phyloP scores from a whole-genome alignment of 106 monocot genomes.

The Acanthochlamys bracteata region DNA sequence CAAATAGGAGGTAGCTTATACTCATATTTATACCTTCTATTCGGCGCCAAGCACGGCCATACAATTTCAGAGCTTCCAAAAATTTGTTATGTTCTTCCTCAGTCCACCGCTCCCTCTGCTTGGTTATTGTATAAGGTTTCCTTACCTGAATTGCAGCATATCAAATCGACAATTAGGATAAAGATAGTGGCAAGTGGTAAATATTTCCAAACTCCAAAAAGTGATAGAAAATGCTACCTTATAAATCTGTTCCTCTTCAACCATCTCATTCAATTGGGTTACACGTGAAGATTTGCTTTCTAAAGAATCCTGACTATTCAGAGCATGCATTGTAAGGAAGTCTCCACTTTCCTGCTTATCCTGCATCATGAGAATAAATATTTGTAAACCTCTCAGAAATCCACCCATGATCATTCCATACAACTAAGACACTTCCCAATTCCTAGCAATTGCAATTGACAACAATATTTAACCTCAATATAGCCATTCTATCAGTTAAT shows the following conservation, averaged over 20 bases:
- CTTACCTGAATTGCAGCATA: slow-evolving; percentile 24
- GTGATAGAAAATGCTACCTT: slow-evolving; percentile 5
- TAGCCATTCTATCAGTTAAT: too few species aligned
- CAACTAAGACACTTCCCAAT: too few species aligned
- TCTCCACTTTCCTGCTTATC: neutral
- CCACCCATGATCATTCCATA: too few species aligned
- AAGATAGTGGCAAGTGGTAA: neutral
- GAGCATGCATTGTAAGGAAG: too few species aligned
- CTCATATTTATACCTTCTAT: slow-evolving; percentile 41
- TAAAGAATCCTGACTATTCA: neutral
- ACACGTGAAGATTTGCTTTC: slow-evolving; percentile 6
- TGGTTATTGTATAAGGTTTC: slow-evolving; percentile 60
- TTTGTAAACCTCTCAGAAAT: neutral
- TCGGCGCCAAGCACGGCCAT: slow-evolving; percentile 65
- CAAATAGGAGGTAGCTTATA: neutral
- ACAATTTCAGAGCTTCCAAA: slow-evolving; percentile 50
- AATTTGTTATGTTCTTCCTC: slow-evolving; percentile 62
- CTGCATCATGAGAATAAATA: neutral
- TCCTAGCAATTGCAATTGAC: too few species aligned
- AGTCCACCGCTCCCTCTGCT: slow-evolving; percentile 62
- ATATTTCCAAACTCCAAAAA: neutral
- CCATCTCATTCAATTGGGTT: neutral
- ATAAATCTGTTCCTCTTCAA: slow-evolving; percentile 3
- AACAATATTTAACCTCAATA: too few species aligned
- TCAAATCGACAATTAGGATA: neutral